Percentiles rank a stretch among this genome's conserved stretches.
These are phyloP conservation scores for Sporothrix schenckii DNA, from an alignment of 2,329 filamentous ascomycete species.

Conservation along the genomic window DNA sequence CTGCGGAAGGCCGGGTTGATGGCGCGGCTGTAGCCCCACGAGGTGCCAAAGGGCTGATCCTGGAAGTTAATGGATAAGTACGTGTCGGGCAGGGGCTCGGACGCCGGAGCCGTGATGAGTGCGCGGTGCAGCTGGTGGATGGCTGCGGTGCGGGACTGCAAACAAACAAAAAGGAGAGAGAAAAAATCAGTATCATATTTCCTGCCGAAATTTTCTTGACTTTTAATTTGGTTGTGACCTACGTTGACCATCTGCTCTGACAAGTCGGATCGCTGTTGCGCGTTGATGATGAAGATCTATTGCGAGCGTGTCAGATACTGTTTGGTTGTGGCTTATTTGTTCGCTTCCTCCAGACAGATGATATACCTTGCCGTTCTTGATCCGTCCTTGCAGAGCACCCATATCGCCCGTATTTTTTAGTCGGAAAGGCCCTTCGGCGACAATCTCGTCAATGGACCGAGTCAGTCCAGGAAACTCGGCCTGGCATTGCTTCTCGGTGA, in stretches of 20 bases:
- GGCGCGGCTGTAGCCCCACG: conserved; percentile 54
- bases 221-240: conserved; percentile 16
- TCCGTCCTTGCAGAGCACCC: conserved; percentile 50
- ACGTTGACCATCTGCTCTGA: conserved; percentile 51
- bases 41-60: conserved; percentile 51
- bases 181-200: not conserved
- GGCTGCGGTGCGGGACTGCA: conserved; percentile 53
- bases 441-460: conserved; percentile 51
- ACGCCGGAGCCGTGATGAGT: conserved; percentile 49
- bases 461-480: conserved; percentile 52
- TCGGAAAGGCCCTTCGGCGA: conserved; percentile 50
- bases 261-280: conserved; percentile 47
- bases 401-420: conserved; percentile 45
- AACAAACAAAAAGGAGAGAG: not conserved
- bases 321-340: not conserved
- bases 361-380: conserved; percentile 48
- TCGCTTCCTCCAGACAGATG: not conserved
- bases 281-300: conserved; percentile 51
- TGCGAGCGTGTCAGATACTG: not conserved
- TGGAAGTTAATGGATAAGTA: conserved; percentile 57
- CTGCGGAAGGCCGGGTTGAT: conserved; percentile 44
- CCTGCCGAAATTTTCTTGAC: not conserved
- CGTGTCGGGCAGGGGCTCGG: conserved; percentile 53
- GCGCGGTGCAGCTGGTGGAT: conserved; percentile 59
- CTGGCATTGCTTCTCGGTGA: conserved; percentile 50